Evolutionary conservation across 176 grass and related monocot genomes (phyloP).

Genomic region (Phoenix dactylifera): DNA sequence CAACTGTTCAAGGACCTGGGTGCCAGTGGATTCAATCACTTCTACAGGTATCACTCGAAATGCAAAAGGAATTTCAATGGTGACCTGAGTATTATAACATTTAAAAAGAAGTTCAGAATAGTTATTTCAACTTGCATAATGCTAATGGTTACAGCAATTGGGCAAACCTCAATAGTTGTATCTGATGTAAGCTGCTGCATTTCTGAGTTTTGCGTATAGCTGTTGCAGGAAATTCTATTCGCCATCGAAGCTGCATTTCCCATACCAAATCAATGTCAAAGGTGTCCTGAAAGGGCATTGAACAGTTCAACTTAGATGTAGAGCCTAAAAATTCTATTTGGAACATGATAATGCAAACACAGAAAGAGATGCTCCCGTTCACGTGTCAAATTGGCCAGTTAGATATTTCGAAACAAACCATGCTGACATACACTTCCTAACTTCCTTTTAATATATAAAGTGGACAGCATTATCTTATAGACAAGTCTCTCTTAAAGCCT

Average conservation of each 20-base stretch:
- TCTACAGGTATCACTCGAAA: constrained; percentile 69
- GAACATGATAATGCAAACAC: not conserved
- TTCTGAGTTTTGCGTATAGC: constrained; percentile 23
- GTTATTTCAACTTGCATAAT: not conserved
- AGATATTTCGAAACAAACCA: no score
- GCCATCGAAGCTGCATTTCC: constrained; percentile 99
- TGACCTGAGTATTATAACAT: constrained; percentile 46
- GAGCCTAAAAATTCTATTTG: not conserved
- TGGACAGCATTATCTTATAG: no score
- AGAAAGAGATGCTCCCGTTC: no score
- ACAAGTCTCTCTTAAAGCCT: no score
- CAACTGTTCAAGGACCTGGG: constrained; percentile 74
- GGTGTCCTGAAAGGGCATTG: constrained; percentile 64
- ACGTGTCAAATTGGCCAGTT: no score
- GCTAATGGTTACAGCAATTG: not conserved
- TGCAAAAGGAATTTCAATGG: constrained; percentile 83
- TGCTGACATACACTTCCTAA: no score
- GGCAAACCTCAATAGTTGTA: constrained; percentile 70
- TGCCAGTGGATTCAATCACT: constrained; percentile 87
- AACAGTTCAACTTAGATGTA: constrained; percentile 33
- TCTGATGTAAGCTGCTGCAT: constrained; percentile 70
- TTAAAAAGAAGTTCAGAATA: not conserved
- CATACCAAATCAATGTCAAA: constrained; percentile 93
- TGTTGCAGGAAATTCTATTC: constrained; percentile 80
- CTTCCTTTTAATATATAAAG: no score